phyloP scores from a whole-genome alignment of 129 eudicot genomes.

The Logfia minima region DNA sequence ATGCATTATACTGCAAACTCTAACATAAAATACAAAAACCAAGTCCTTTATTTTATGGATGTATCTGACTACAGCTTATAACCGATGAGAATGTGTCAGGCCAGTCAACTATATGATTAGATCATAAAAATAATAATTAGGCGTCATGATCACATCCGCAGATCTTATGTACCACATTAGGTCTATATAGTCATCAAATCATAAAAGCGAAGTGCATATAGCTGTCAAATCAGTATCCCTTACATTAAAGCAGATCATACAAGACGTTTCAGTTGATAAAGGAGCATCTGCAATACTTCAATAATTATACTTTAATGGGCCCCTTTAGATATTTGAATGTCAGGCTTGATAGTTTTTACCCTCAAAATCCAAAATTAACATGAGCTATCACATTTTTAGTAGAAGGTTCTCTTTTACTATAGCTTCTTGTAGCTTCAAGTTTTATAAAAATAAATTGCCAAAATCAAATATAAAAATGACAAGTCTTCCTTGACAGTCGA shows the following conservation, averaged over 20 bases:
- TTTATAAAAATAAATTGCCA: neutral
- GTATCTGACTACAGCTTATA: slow-evolving; percentile 9
- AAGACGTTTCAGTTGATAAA: neutral
- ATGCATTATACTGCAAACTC: slow-evolving; percentile 40
- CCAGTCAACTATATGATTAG: neutral
- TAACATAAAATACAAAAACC: slow-evolving; percentile 15
- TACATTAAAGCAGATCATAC: neutral
- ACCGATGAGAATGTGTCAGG: neutral
- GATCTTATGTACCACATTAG: neutral
- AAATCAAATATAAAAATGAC: neutral
- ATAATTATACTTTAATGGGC: neutral
- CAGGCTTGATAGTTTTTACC: neutral
- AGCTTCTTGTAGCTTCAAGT: neutral
- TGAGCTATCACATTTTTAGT: neutral
- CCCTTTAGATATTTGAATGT: neutral
- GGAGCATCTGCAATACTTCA: neutral
- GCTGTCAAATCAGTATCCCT: neutral
- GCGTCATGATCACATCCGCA: neutral
- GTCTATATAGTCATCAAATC: neutral
- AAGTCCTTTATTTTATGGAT: slow-evolving; percentile 30
- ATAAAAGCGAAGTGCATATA: neutral
- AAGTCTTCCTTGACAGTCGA: neutral
- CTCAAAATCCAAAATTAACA: neutral
- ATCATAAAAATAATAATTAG: neutral
- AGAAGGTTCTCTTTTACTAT: neutral